Percentiles rank a stretch among this genome's conserved stretches.
Evolutionary conservation across 257 asterid species (phyloP).

Genomic region (Penstemon eatonii): DNA sequence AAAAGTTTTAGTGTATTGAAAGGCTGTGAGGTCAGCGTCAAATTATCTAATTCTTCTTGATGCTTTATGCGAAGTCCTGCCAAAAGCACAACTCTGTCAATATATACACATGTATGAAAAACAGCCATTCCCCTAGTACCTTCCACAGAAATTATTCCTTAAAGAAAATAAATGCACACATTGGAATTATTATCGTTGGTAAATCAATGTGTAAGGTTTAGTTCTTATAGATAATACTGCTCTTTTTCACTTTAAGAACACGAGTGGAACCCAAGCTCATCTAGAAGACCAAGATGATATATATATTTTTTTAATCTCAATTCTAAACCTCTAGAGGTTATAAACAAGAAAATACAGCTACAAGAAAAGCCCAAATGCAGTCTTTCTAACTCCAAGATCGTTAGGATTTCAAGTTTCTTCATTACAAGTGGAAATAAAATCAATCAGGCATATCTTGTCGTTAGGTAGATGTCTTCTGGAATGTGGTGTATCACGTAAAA

Average conservation of each 20-base stretch:
- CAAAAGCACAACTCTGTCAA: constrained; percentile 18
- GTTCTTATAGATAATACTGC: neutral
- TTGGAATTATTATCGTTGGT: neutral
- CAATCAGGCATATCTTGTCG: neutral
- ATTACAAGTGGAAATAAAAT: neutral
- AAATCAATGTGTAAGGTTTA: neutral
- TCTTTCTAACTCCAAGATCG: neutral
- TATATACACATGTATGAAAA: neutral
- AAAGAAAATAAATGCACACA: constrained; percentile 9
- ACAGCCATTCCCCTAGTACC: neutral
- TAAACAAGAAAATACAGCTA: constrained; percentile 4
- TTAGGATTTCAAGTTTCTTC: neutral
- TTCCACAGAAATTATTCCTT: neutral
- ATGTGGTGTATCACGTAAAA: neutral
- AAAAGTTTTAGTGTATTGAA: constrained; percentile 64
- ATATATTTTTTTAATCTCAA: neutral
- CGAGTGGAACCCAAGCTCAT: neutral
- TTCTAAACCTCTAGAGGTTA: neutral
- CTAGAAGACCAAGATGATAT: neutral
- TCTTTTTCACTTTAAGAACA: neutral
- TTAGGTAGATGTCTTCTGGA: neutral
- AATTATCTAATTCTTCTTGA: constrained; percentile 59
- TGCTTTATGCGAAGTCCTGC: constrained; percentile 63
- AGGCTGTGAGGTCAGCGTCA: constrained; percentile 69
- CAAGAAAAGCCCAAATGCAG: neutral